Evolutionary conservation across 169 alveolate species (phyloP).

Genomic region (Amoebophrya sp.): DNA sequence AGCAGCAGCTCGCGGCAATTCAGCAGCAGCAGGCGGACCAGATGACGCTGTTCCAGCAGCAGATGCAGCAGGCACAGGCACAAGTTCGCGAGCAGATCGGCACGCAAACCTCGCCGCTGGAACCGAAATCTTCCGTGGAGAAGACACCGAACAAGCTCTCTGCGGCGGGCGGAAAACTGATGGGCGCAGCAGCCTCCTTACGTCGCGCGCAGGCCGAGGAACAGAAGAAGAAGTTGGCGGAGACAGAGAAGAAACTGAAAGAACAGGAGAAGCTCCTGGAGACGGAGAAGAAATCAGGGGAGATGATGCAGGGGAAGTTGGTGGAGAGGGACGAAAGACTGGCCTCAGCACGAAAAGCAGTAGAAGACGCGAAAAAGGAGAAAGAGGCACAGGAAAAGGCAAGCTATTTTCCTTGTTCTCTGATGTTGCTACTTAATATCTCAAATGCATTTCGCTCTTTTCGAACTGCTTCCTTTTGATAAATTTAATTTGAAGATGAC

Average conservation of each 20-base stretch:
- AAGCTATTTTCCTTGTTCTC: no score
- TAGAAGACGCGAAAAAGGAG: not conserved
- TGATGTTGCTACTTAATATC: no score
- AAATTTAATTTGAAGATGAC: no score
- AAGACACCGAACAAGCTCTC: no score
- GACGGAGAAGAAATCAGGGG: not conserved
- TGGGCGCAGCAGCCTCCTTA: not conserved
- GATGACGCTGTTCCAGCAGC: not conserved
- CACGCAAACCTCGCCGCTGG: not conserved
- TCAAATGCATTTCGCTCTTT: no score
- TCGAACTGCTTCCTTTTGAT: no score
- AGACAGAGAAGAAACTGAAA: not conserved
- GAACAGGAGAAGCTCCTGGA: not conserved
- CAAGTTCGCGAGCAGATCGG: not conserved
- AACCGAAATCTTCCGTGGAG: no score
- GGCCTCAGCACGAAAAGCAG: not conserved
- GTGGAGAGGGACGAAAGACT: not conserved
- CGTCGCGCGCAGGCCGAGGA: constrained; percentile 2
- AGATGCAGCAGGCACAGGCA: not conserved
- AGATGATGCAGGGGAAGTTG: not conserved
- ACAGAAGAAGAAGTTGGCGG: not conserved
- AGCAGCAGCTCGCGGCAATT: not conserved
- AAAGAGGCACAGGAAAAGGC: not conserved
- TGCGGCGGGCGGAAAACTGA: not conserved
- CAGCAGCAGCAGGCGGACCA: not conserved